Conservation (phyloP, 2,329 filamentous ascomycete genomes). For the Xylariaceae sp. region DNA sequence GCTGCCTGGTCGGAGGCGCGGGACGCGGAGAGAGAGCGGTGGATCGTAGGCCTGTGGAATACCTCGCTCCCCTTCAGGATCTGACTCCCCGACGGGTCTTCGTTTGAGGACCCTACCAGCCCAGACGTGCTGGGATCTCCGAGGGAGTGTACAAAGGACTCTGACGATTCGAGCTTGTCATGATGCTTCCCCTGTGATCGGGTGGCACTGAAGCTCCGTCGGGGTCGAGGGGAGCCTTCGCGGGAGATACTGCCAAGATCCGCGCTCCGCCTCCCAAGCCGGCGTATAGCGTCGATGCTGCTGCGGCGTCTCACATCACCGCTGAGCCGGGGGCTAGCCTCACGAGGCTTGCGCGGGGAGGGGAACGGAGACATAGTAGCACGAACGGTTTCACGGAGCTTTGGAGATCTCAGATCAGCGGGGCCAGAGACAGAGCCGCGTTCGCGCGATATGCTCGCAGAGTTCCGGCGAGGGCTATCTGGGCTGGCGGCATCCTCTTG, state of each 20-base stretch:
- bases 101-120: slow-evolving; percentile 58
- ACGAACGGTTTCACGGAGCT: slow-evolving; percentile 49
- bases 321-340: slow-evolving; percentile 47
- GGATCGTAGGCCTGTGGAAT: slow-evolving; percentile 72
- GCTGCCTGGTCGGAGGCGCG: slow-evolving; percentile 9
- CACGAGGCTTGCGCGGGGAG: slow-evolving; percentile 34
- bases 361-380: slow-evolving; percentile 50
- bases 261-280: slow-evolving; percentile 41
- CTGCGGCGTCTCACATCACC: slow-evolving; percentile 42
- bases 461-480: slow-evolving; percentile 2
- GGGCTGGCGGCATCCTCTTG: slow-evolving; percentile 3
- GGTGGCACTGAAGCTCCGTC: slow-evolving; percentile 57
- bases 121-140: slow-evolving; percentile 70
- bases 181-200: slow-evolving; percentile 45
- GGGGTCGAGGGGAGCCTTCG: slow-evolving; percentile 37
- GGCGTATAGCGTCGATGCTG: slow-evolving; percentile 47
- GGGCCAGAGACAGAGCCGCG: slow-evolving; percentile 1
- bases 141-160: slow-evolving; percentile 67
- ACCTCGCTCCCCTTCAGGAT: slow-evolving; percentile 83
- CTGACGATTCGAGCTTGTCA: slow-evolving; percentile 56
- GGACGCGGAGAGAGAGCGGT: slow-evolving; percentile 36
- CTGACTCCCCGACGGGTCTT: slow-evolving; percentile 83
- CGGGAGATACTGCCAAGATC: slow-evolving; percentile 39
- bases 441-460: neutral
- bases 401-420: slow-evolving; percentile 27